Base-by-base conservation (phyloP, 164 flowering plant species). In the Hamamelis virginiana region DNA sequence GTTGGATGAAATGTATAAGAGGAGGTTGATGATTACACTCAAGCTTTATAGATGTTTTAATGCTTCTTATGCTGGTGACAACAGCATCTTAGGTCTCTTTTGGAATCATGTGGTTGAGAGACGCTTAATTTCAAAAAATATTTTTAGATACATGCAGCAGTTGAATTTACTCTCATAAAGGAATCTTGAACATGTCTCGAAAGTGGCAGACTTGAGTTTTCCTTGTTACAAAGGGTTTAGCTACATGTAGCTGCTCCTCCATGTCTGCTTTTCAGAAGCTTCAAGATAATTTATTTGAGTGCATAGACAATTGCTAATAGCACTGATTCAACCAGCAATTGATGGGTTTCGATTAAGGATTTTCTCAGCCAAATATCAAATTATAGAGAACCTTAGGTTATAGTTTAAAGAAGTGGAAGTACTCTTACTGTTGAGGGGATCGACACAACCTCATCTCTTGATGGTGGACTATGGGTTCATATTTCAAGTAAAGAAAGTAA, bases 1-100 rank as follows among this genome's bases (percentile, higher is more conserved):
- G 71, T 69, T 90, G 16, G 90, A 87, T 72, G 89, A 84, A 62
- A 94, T 94, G 97, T 70, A 45, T 72, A 79, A 72, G 74, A 85
- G 81, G 76, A 80, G 82, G 70, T 65, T 90, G 76, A 84, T 79
- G 86, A 76, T 92, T 26, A 87, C 84, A 59, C 71, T 81, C 38
- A 87, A 86, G 69, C 68, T 92, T 19, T 90, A 80, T 73, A 74
- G 75, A 28, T 80, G 80, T 78, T 76, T 92, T n/a, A 80, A 57
- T 76, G 90, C 81, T 77, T 84, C 93, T 58, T 82, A 78, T 79
- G 79, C 81, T 9, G 68, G 65, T 75, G 87, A 84, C 9, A 64
- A 68, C 10, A 62, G 46, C 58, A 61, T 69, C n/a, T 65, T 88
- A 67, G 72, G 62, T 41, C 59, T 79, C 18, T 90, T 92, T 67